phyloP scores from a whole-genome alignment of 352 stramenopile genomes.

The Phytophthora meadii region DNA sequence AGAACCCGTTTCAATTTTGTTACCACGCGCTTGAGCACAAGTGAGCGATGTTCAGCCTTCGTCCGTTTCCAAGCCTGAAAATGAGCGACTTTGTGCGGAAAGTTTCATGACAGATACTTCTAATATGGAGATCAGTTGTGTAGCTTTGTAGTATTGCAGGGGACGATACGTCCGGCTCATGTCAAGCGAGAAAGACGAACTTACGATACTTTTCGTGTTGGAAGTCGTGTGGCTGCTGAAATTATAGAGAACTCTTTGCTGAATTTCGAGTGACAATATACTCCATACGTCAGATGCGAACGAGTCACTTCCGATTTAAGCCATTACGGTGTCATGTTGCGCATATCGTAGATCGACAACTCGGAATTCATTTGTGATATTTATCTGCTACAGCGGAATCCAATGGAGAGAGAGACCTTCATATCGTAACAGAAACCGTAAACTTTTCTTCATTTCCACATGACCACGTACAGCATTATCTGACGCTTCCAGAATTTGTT shows the following conservation, averaged over 20 bases:
- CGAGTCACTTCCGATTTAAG: not conserved
- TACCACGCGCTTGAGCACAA: conserved; percentile 5
- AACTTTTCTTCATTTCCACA: too few relatives aligned
- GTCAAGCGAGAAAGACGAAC: conserved; percentile 6
- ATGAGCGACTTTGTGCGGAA: not conserved
- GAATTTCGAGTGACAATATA: conserved; percentile 14
- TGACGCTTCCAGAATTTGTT: too few relatives aligned
- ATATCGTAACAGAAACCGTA: too few relatives aligned
- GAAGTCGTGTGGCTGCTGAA: not conserved
- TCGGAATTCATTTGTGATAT: not conserved
- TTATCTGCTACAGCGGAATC: too few relatives aligned
- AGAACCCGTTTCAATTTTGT: conserved; percentile 11
- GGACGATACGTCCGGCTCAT: not conserved
- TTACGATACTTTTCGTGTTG: not conserved
- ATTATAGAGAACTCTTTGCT: conserved; percentile 5
- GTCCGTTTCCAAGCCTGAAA: not conserved
- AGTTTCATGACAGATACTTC: not conserved
- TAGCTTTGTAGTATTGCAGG: not conserved
- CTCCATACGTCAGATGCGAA: not conserved
- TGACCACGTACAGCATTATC: too few relatives aligned
- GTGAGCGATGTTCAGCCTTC: conserved; percentile 6
- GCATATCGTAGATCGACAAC: not conserved
- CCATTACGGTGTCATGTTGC: not conserved
- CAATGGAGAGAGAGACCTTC: too few relatives aligned
- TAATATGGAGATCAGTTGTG: too few relatives aligned